Percentiles rank a stretch among this genome's conserved stretches.
These are phyloP conservation scores for Glomus cerebriforme DNA, from an alignment of 192 early-diverging fungal genomes.

Conservation along the genomic window DNA sequence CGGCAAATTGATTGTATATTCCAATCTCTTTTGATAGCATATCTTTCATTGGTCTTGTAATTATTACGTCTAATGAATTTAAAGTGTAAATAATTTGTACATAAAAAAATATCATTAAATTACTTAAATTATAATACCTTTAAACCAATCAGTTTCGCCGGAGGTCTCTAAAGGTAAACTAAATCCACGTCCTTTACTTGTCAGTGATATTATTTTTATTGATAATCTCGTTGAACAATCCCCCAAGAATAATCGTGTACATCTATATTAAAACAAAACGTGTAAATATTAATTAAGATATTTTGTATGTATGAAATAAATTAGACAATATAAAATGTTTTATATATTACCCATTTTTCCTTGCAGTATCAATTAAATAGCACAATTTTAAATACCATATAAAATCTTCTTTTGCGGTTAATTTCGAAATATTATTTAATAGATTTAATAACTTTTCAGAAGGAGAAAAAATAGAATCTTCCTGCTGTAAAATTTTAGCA, in stretches of 20 bases:
- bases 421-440: constrained; percentile 56
- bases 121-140: constrained; percentile 36
- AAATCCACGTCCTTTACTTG: constrained; percentile 86
- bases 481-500: not conserved
- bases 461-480: not conserved
- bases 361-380: constrained; percentile 57
- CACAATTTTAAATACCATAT: constrained; percentile 63
- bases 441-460: constrained; percentile 53
- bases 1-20: constrained; percentile 61
- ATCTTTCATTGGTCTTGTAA: constrained; percentile 82
- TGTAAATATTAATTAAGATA: no score
- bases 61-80: constrained; percentile 43
- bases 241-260: constrained; percentile 68
- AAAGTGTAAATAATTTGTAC: not conserved
- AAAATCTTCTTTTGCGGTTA: constrained; percentile 72
- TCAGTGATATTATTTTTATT: constrained; percentile 71
- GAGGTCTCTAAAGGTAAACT: constrained; percentile 77
- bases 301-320: no score
- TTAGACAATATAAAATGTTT: not conserved
- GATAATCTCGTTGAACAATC: constrained; percentile 82
- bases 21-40: constrained; percentile 77
- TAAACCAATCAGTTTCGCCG: constrained; percentile 55
- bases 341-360: constrained; percentile 41
- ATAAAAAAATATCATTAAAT: not conserved
- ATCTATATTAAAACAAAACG: constrained; percentile 37